A percentile compares a stretch with the other conserved stretches of the same genome.
Evolutionary conservation across 2,329 filamentous ascomycete species (phyloP).

Genomic region (Exophiala viscosa): DNA sequence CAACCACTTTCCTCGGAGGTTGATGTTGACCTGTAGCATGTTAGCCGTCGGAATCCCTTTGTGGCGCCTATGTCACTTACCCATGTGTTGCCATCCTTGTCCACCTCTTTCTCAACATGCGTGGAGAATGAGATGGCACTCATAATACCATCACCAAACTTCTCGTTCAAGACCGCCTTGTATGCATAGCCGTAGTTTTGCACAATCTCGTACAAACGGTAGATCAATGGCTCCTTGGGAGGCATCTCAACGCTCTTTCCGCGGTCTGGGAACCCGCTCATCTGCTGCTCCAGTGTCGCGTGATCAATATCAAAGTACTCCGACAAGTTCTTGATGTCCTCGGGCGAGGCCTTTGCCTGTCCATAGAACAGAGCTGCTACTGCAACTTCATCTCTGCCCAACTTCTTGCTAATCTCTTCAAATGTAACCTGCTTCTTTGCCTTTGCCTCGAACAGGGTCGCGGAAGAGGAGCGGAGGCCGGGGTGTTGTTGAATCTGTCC

Average conservation of each 20-base stretch:
- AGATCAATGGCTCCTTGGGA: constrained; percentile 80
- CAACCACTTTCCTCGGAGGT: constrained; percentile 74
- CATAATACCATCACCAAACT: constrained; percentile 94
- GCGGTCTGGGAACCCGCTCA: constrained; percentile 74
- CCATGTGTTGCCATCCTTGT: constrained; percentile 76
- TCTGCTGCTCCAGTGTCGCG: constrained; percentile 56
- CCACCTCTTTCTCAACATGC: constrained; percentile 89
- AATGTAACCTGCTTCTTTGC: constrained; percentile 71
- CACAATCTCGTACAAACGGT: constrained; percentile 87
- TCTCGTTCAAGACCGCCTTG: constrained; percentile 93
- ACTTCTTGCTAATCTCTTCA: constrained; percentile 67
- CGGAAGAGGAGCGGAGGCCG: constrained; percentile 66
- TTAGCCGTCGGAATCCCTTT: background rate
- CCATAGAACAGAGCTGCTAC: constrained; percentile 89
- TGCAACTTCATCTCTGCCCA: constrained; percentile 78
- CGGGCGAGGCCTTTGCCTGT: constrained; percentile 67
- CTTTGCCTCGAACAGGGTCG: constrained; percentile 77
- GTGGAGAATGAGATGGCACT: constrained; percentile 89
- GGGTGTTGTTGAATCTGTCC: constrained; percentile 61
- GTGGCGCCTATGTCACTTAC: constrained; percentile 11
- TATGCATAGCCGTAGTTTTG: constrained; percentile 97
- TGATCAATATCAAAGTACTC: constrained; percentile 60
- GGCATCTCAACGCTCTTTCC: constrained; percentile 78
- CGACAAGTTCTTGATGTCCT: constrained; percentile 67
- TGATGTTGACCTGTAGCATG: constrained; percentile 62